Percentiles rank a stretch among this genome's conserved stretches.
phyloP scores from a whole-genome alignment of 1,139 yeast species.

The Pichia kudriavzevii region DNA sequence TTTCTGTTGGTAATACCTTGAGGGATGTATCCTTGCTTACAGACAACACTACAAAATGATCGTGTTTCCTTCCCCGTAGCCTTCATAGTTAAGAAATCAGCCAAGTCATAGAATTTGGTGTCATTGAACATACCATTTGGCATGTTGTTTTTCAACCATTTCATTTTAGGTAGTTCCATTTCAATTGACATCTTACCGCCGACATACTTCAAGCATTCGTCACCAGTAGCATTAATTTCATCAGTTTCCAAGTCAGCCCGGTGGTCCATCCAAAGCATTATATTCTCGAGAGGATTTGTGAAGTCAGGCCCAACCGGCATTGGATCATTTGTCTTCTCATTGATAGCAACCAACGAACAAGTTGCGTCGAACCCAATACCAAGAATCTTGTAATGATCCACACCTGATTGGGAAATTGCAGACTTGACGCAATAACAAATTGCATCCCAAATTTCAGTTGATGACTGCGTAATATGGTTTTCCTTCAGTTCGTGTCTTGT shows the following conservation, averaged over 20 bases:
- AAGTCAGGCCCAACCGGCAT: conserved; percentile 92
- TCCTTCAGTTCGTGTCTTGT: conserved; percentile 69
- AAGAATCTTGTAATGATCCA: conserved; percentile 56
- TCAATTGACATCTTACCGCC: conserved; percentile 98
- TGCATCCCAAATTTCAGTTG: conserved; percentile 89
- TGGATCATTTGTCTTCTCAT: conserved; percentile 59
- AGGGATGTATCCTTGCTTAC: conserved; percentile 94
- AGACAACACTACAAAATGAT: conserved; percentile 82
- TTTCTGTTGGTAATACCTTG: conserved; percentile 79
- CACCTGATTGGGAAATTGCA: conserved; percentile 65
- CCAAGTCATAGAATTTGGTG: conserved; percentile 84
- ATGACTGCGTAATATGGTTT: conserved; percentile 71
- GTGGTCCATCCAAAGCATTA: conserved; percentile 97
- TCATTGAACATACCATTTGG: conserved; percentile 52
- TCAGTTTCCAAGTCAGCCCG: conserved; percentile 85
- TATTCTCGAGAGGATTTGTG: conserved; percentile 61
- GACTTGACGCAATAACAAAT: conserved; percentile 75
- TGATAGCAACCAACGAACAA: conserved; percentile 81
- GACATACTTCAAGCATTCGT: conserved; percentile 76
- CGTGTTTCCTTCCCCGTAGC: conserved; percentile 86
- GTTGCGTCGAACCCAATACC: conserved; percentile 98
- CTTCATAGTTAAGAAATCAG: conserved; percentile 83
- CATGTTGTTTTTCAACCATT: conserved; percentile 87
- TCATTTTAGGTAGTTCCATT: conserved; percentile 95
- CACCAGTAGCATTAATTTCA: conserved; percentile 71